phyloP scores from a whole-genome alignment of 176 grass and related monocot genomes.

The Microstegium vimineum region DNA sequence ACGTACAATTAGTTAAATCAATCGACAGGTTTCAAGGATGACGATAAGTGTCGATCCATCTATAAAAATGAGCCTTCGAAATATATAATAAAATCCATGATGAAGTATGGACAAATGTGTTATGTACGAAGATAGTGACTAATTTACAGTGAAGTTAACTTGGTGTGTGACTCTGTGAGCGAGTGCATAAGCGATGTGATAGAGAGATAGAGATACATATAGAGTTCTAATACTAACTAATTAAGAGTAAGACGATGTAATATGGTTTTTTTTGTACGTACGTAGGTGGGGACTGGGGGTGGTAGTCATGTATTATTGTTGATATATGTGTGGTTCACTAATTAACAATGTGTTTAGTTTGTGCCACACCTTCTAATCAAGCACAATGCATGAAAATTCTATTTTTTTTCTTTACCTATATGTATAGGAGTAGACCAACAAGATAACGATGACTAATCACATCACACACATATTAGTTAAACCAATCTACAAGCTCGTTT shows the following conservation, averaged over 20 bases:
- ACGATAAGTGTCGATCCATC: slow-evolving; percentile 26
- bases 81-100: not conserved
- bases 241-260: not conserved
- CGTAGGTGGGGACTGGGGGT: too few species aligned
- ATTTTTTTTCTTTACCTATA: too few species aligned
- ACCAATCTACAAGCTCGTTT: too few species aligned
- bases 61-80: not conserved
- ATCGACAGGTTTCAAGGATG: slow-evolving; percentile 22
- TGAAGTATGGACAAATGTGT: not conserved
- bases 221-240: not conserved
- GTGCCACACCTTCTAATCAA: not conserved
- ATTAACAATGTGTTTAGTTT: not conserved
- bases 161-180: too few species aligned
- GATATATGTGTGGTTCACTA: not conserved
- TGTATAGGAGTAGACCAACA: too few species aligned
- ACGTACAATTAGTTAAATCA: not conserved
- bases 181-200: not conserved
- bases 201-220: not conserved
- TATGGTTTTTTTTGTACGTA: not conserved
- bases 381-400: too few species aligned
- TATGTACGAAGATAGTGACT: not conserved
- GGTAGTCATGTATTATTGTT: not conserved
- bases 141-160: not conserved
- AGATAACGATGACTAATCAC: too few species aligned
- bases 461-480: too few species aligned